A percentile compares a stretch with the other conserved stretches of the same genome.
Conservation (phyloP, 192 early-diverging fungal species). For the Powellomyces hirtus region DNA sequence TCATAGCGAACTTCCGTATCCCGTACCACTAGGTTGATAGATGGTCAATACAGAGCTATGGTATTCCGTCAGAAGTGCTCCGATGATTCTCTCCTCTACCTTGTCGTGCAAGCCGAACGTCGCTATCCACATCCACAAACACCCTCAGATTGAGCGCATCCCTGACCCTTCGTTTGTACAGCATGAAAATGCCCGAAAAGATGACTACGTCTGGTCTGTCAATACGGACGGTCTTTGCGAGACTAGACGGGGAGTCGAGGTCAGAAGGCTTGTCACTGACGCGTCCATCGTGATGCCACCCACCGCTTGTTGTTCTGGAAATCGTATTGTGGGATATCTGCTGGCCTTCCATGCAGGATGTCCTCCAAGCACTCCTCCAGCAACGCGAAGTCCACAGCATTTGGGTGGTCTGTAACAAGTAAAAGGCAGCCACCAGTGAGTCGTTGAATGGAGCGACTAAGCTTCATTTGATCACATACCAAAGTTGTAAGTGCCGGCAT, state of each 20-base stretch:
- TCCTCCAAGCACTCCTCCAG: conserved; percentile 54
- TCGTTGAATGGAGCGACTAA: too few relatives aligned
- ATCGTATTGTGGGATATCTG: conserved; percentile 67
- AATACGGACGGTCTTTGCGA: conserved; percentile 7
- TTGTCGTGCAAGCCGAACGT: conserved; percentile 62
- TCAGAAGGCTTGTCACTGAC: too few relatives aligned
- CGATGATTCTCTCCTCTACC: too few relatives aligned
- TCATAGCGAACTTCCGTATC: conserved; percentile 37
- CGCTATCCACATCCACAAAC: conserved; percentile 84
- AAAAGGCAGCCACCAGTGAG: not conserved
- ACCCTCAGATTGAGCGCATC: conserved; percentile 69
- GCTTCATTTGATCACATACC: conserved; percentile 22
- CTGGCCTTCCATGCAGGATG: conserved; percentile 48
- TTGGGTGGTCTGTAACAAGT: conserved; percentile 38
- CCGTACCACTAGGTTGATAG: conserved; percentile 25
- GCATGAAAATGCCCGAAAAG: conserved; percentile 73
- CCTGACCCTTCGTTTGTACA: conserved; percentile 70
- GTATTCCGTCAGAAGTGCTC: not conserved
- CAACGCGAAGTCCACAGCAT: conserved; percentile 75
- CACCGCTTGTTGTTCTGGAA: conserved; percentile 44
- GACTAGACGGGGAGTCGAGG: not conserved
- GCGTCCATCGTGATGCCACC: too few relatives aligned
- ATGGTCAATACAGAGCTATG: not conserved
- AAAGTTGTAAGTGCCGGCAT: conserved; percentile 42
- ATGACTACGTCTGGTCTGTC: conserved; percentile 66